Evolutionary conservation across 257 asterid genomes (phyloP).

Genomic region (Apocynum venetum): DNA sequence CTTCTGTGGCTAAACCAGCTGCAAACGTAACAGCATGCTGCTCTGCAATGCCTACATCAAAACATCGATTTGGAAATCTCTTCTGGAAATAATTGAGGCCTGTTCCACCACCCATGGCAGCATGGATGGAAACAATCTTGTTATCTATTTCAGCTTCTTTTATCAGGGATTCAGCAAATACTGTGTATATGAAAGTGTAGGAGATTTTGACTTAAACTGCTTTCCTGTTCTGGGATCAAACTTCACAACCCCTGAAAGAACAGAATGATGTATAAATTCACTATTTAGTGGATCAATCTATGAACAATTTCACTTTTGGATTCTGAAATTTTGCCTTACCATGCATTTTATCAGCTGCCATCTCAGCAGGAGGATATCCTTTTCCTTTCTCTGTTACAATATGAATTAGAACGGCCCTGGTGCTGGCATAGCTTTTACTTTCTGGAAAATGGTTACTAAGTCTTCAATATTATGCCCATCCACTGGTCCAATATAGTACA

Average conservation of each 20-base stretch:
- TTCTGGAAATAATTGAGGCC: constrained; percentile 71
- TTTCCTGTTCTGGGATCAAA: constrained; percentile 75
- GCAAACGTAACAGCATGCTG: constrained; percentile 88
- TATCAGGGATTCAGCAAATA: constrained; percentile 69
- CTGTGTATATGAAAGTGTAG: constrained; percentile 66
- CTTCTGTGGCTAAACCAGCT: constrained; percentile 79
- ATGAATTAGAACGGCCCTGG: constrained; percentile 78
- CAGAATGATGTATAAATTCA: background rate
- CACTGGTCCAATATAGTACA: constrained; percentile 77
- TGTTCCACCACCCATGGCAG: constrained; percentile 93
- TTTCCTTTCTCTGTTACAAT: constrained; percentile 74
- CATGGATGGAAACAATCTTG: constrained; percentile 65
- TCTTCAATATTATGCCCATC: constrained; percentile 71
- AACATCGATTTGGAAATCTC: constrained; percentile 58
- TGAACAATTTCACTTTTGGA: background rate
- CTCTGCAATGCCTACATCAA: constrained; percentile 83
- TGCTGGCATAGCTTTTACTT: constrained; percentile 63
- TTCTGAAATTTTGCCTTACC: constrained; percentile 34
- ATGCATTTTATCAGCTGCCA: constrained; percentile 74
- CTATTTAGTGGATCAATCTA: too few relatives aligned
- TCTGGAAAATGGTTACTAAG: constrained; percentile 45
- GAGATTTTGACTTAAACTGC: constrained; percentile 44
- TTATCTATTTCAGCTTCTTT: constrained; percentile 68
- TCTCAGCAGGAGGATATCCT: constrained; percentile 75
- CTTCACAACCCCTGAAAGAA: constrained; percentile 61